Percentiles rank a stretch among this genome's conserved stretches.
phyloP scores from a whole-genome alignment of 371 early-diverging fungal species.

The Mortierella sp. region DNA sequence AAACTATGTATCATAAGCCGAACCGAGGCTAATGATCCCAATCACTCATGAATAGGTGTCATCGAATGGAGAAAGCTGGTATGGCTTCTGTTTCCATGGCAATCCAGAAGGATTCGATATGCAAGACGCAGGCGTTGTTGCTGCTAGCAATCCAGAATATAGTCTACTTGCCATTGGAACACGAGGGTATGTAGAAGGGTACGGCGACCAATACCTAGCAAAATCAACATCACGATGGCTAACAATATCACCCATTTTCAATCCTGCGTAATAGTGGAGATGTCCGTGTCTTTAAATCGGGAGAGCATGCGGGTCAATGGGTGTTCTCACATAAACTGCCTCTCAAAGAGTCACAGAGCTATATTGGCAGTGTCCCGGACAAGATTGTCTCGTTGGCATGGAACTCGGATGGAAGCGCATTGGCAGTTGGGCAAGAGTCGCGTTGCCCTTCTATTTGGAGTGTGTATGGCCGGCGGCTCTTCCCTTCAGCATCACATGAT shows the following conservation, averaged over 20 bases:
- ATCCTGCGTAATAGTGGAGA: slow-evolving; percentile 28
- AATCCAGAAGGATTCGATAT: slow-evolving; percentile 57
- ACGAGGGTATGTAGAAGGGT: slow-evolving; percentile 31
- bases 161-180: slow-evolving; percentile 55
- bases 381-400: slow-evolving; percentile 66
- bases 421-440: slow-evolving; percentile 77
- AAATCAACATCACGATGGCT: neutral
- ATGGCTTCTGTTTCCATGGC: slow-evolving; percentile 56
- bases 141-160: slow-evolving; percentile 55
- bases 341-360: slow-evolving; percentile 49
- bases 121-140: slow-evolving; percentile 58
- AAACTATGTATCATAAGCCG: neutral
- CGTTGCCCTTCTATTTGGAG: slow-evolving; percentile 84
- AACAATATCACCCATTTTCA: neutral
- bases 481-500: slow-evolving; percentile 69
- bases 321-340: slow-evolving; percentile 54
- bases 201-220: neutral
- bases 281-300: slow-evolving; percentile 51
- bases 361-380: slow-evolving; percentile 37
- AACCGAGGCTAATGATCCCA: neutral
- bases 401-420: slow-evolving; percentile 83
- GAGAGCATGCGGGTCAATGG: slow-evolving; percentile 56
- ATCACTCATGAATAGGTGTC: slow-evolving; percentile 8
- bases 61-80: slow-evolving; percentile 56
- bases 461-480: slow-evolving; percentile 81